Evolutionary conservation across 805 yeast species (phyloP), one percentile per base, ranked within the genome.

Genomic region (Candida endomychidarum): DNA sequence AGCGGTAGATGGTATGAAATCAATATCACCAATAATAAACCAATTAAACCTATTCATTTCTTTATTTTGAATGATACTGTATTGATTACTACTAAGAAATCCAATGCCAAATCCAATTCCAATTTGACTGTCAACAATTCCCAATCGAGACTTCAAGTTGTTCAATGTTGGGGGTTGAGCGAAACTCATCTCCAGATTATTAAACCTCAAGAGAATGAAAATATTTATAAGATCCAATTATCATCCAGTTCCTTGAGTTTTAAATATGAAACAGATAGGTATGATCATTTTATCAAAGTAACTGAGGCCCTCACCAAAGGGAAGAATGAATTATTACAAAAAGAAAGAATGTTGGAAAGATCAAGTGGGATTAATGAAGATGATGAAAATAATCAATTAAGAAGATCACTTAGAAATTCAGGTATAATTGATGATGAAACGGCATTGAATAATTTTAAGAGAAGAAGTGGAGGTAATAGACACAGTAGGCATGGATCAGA

Each of bases 1-100:
- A 80, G 88, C 56, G 83, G 84, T 2, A 75, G 89, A 35, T 90
- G 96, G 96, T 78, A 75, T 42, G 96, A 89, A 60, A 65, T 90
- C 44, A 89, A 88, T 53, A 78, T 84, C 2, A 89, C 93, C 0
- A 87, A 95, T 9, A 80, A 87, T 77, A 86, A 86, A 57, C 82
- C 89, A 0, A 69, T 82, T 23, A 81, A 84, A 49, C 81, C 87
- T 2, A 80, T 83, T 4, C 95, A 85, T 52, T 58, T 90, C 33
- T 85, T 86, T 52, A 60, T 90, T 7, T 67, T 90, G 49, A 89
- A 84, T 54, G 97, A 90, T 58, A 72, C 81, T 51, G 57, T 89
- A 1, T 61, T 90, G 41, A 70, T 90, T 26, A 96, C 96, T 0
- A 72, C 86, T 1, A 75, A 80, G 44, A 78, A 77, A 45, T 32